These are phyloP conservation scores for Telfairia occidentalis DNA, from an alignment of 331 rosid genomes.

Conservation along the genomic window DNA sequence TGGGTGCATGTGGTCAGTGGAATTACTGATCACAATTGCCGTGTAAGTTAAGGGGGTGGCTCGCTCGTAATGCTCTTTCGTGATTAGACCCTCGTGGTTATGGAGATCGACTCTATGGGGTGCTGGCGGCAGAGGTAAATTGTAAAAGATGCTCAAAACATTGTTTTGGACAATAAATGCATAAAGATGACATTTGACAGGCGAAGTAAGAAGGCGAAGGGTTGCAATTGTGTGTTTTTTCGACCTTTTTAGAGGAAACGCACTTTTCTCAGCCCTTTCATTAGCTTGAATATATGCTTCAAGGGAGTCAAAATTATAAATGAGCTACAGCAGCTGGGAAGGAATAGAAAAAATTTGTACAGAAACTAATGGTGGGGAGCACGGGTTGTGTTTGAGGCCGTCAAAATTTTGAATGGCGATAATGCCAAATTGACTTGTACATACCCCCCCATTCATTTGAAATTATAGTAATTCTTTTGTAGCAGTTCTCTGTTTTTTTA, in stretches of 20 bases:
- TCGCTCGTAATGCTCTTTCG: neutral
- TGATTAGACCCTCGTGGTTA: neutral
- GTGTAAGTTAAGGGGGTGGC: neutral
- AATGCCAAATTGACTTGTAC: conserved; percentile 20
- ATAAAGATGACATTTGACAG: conserved; percentile 12
- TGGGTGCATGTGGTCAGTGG: conserved; percentile 10
- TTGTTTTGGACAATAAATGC: conserved; percentile 12
- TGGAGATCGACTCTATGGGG: neutral
- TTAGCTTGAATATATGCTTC: neutral
- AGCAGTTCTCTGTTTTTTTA: neutral
- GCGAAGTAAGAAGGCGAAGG: neutral
- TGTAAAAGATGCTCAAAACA: conserved; percentile 16
- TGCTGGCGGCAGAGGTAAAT: conserved; percentile 16
- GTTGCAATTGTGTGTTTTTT: conserved; percentile 1
- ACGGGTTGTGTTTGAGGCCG: conserved; percentile 13
- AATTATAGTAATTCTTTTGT: conserved; percentile 25
- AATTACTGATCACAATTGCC: neutral
- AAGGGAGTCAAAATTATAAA: neutral
- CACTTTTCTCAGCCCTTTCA: neutral
- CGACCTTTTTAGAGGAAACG: neutral
- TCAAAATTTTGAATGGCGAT: conserved; percentile 12
- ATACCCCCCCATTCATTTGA: conserved; percentile 6
- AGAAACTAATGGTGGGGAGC: conserved; percentile 19
- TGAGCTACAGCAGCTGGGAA: neutral
- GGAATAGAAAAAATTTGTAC: conserved; percentile 14